A percentile compares a stretch with the other conserved stretches of the same genome.
Evolutionary conservation across 495 filamentous ascomycete genomes (phyloP).

Genomic region (Aspergillus carlsbadensis): DNA sequence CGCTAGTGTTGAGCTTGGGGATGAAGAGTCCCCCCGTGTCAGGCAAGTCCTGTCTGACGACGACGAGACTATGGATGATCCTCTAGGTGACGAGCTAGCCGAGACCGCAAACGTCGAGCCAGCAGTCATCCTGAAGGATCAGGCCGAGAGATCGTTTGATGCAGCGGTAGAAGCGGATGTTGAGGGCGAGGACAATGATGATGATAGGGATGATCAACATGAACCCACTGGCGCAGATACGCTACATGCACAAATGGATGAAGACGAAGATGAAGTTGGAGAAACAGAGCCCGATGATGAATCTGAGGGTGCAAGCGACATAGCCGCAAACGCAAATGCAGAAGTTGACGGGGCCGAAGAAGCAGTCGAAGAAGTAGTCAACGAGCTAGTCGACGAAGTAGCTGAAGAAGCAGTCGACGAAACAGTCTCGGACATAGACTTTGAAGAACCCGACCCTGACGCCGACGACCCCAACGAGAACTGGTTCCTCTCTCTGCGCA

Average conservation of each 20-base stretch:
- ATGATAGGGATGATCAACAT: neutral
- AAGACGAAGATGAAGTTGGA: neutral
- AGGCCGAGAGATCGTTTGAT: no score
- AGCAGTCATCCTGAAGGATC: no score
- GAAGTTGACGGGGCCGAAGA: no score
- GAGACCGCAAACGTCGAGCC: neutral
- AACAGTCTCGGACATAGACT: no score
- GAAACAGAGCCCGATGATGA: neutral
- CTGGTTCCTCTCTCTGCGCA: slow-evolving; percentile 39
- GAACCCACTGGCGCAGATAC: no score
- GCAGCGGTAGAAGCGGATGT: no score
- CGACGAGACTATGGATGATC: no score
- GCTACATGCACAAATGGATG: neutral
- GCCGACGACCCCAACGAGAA: slow-evolving; percentile 24
- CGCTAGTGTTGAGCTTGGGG: slow-evolving; percentile 46
- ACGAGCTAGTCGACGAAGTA: no score
- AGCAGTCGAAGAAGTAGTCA: no score
- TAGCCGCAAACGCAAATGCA: no score
- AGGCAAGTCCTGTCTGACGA: neutral
- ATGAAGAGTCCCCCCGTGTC: slow-evolving; percentile 16
- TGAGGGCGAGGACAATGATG: neutral
- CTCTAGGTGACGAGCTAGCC: neutral
- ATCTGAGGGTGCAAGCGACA: no score
- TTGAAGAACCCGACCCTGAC: neutral
- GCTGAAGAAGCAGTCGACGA: no score